Conservation (phyloP, 2,329 filamentous ascomycete species). For the Trichoderma guizhouense region DNA sequence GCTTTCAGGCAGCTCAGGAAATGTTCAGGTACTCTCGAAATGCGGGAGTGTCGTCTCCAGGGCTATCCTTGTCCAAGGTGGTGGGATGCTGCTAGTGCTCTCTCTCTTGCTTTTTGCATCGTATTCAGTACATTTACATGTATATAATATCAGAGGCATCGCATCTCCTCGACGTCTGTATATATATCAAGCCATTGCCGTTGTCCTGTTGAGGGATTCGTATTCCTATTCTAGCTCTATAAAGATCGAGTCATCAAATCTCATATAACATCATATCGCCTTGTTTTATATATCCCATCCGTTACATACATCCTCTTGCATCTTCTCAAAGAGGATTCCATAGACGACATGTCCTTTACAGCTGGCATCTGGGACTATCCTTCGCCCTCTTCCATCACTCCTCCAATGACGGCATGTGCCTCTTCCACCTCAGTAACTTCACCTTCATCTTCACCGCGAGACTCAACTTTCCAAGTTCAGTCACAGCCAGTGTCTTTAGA, state of each 20-base stretch:
- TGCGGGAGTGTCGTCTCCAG: not conserved
- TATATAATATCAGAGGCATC: conserved; percentile 10
- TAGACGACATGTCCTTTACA: conserved; percentile 16
- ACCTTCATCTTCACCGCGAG: conserved; percentile 4
- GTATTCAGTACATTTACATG: not conserved
- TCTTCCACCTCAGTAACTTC: conserved; percentile 7
- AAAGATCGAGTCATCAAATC: not conserved
- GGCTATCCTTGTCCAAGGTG: not conserved
- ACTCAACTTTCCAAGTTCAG: conserved; percentile 2
- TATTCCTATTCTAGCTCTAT: not conserved
- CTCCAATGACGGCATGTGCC: conserved; percentile 1
- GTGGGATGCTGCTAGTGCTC: not conserved
- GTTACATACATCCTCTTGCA: not conserved
- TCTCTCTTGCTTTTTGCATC: not conserved
- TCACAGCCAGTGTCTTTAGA: not conserved
- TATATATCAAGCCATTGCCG: not conserved
- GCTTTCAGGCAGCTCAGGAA: not conserved
- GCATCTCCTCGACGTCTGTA: not conserved
- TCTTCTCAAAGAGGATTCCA: not conserved
- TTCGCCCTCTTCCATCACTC: conserved; percentile 2
- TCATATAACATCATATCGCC: not conserved
- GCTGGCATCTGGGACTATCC: conserved; percentile 16
- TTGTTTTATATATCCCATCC: not conserved
- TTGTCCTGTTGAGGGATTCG: not conserved
- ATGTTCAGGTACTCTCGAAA: not conserved